Base-by-base conservation (phyloP, 2,329 filamentous ascomycete genomes). In the Pseudogymnoascus sp. region DNA sequence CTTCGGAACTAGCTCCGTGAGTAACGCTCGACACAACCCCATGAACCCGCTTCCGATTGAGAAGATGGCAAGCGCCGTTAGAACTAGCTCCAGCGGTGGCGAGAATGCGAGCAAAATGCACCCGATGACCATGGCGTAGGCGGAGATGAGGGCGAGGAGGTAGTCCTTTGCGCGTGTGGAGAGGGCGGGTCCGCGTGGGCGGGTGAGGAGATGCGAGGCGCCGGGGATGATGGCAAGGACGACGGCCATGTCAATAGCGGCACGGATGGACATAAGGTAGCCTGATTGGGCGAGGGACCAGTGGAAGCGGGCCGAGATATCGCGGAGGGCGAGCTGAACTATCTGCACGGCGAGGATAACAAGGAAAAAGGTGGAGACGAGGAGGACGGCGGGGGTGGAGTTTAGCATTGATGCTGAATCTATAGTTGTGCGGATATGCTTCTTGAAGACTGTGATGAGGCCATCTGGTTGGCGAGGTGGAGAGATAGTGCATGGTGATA, bases 301-400 rank as follows among this genome's bases (percentile, higher is more conserved):
- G 19, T 62, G 47, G 59, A 70, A 73, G 10, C 70, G 67, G 8
- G 68, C 68, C 1, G 68, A 70, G 21, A 73, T 66, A 44, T 73
- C 72, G n/a, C 69, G 68, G 13, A 70, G 61, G 6, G 63, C 66
- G 14, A 72, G 59, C 1, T 65, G 63, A 13, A 68, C 63, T 2
- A 66, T 63, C 47, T 69, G 63, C 1, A 40, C 4, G 13, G 24
- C 40, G 29, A 72, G 67, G 4, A 67, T 61, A 2, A 63, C 61
- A 21, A 65, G 60, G 19, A 70, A 59, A 47, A 71, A 72, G 4
- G 67, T 66, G 2, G 70, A 16, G 10, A 77, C 38, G 6, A 76
- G 65, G 11, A 77, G 47, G 1, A 72, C 37, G 2, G 74, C 67
- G 1, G 71, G 68, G 0, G 67, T 56, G 3, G 70, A 70, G 16